Evolutionary conservation across 2,329 filamentous ascomycete genomes (phyloP).

Genomic region (Canariomyces notabilis): DNA sequence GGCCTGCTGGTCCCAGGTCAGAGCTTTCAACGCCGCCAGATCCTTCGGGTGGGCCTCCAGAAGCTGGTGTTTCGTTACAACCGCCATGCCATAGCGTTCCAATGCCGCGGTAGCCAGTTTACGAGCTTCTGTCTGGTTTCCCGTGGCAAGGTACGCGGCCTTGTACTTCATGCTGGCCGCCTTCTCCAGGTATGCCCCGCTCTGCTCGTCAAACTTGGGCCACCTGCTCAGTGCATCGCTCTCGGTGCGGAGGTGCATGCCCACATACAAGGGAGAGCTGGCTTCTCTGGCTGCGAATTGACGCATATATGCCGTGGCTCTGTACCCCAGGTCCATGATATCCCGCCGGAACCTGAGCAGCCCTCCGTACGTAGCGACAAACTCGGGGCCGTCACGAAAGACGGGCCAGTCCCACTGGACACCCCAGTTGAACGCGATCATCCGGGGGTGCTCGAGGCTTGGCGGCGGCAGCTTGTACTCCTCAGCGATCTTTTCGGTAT

Average conservation of each 20-base stretch:
- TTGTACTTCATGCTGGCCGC: constrained; percentile 31
- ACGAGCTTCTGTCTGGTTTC: constrained; percentile 38
- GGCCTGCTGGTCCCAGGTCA: constrained; percentile 43
- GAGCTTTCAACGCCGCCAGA: constrained; percentile 30
- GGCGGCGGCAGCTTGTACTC: constrained; percentile 19
- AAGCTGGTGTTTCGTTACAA: constrained; percentile 37
- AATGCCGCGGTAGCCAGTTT: constrained; percentile 34
- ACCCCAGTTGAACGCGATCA: constrained; percentile 40
- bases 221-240: constrained; percentile 42
- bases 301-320: constrained; percentile 33
- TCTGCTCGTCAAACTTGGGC: constrained; percentile 41
- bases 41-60: constrained; percentile 27
- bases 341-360: constrained; percentile 39
- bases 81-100: constrained; percentile 30
- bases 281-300: constrained; percentile 24
- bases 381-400: constrained; percentile 43
- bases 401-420: constrained; percentile 44
- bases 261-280: constrained; percentile 30
- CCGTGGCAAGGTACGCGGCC: constrained; percentile 42
- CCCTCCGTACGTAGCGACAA: constrained; percentile 40
- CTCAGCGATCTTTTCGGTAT: constrained; percentile 29
- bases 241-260: constrained; percentile 45
- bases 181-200: constrained; percentile 34
- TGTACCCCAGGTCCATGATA: constrained; percentile 37
- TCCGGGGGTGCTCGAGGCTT: constrained; percentile 29